Conservation (phyloP, 495 filamentous ascomycete genomes). For the Talaromyces liani region DNA sequence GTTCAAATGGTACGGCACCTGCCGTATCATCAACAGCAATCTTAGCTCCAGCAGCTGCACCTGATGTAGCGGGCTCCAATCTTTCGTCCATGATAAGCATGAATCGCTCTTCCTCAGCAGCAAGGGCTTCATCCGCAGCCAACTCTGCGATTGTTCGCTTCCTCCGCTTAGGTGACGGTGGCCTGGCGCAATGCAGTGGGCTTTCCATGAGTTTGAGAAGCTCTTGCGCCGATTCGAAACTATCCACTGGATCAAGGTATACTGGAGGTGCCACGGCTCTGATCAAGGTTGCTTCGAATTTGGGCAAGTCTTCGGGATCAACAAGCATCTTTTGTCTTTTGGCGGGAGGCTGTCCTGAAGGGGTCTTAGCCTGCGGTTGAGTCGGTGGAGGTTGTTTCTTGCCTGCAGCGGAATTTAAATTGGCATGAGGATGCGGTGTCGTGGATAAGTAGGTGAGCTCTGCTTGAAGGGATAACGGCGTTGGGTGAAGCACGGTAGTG, state of each 20-base stretch:
- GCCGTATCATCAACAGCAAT: slow-evolving; percentile 67
- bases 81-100: slow-evolving; percentile 93
- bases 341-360: slow-evolving; percentile 42
- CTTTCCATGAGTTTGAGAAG: slow-evolving; percentile 64
- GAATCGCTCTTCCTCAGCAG: slow-evolving; percentile 79
- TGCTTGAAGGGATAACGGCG: slow-evolving; percentile 59
- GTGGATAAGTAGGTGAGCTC: slow-evolving; percentile 71
- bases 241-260: slow-evolving; percentile 65
- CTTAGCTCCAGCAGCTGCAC: slow-evolving; percentile 49
- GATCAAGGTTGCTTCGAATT: slow-evolving; percentile 65
- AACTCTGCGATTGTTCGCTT: slow-evolving; percentile 93
- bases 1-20: slow-evolving; percentile 64
- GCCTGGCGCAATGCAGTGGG: slow-evolving; percentile 64
- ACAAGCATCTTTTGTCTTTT: slow-evolving; percentile 76
- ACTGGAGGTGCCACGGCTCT: slow-evolving; percentile 65
- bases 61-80: slow-evolving; percentile 50
- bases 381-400: slow-evolving; percentile 26
- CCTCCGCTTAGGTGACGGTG: slow-evolving; percentile 77
- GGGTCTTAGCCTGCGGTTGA: slow-evolving; percentile 28
- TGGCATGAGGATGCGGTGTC: slow-evolving; percentile 52
- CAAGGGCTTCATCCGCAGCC: slow-evolving; percentile 85
- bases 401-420: slow-evolving; percentile 13
- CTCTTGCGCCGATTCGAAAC: slow-evolving; percentile 55
- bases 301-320: slow-evolving; percentile 60
- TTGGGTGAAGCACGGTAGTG: slow-evolving; percentile 82